Percentiles rank a stretch among this genome's conserved stretches.
phyloP scores from a whole-genome alignment of 495 filamentous ascomycete genomes.

The Aspergillus homomorphus region DNA sequence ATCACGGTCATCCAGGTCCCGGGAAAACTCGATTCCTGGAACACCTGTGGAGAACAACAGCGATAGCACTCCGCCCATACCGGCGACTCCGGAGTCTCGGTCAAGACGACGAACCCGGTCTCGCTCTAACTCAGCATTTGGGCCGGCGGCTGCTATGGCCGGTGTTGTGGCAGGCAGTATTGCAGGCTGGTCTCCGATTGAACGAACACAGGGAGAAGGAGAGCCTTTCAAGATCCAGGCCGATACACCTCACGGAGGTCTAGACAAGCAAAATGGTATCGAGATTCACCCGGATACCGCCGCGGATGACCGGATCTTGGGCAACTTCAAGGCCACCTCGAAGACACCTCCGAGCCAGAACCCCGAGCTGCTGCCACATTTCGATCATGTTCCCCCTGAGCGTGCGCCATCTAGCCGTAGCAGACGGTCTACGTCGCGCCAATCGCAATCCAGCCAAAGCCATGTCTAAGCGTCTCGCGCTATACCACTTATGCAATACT shows the following conservation, averaged over 20 bases:
- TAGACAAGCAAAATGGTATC: constrained; percentile 51
- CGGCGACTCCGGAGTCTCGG: constrained; percentile 68
- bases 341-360: constrained; percentile 58
- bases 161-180: constrained; percentile 86
- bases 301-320: constrained; percentile 52
- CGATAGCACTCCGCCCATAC: constrained; percentile 48
- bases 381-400: constrained; percentile 41
- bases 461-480: constrained; percentile 14
- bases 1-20: constrained; percentile 70
- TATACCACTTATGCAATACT: not conserved
- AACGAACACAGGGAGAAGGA: constrained; percentile 49
- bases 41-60: constrained; percentile 59
- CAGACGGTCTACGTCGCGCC: constrained; percentile 37
- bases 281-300: constrained; percentile 58
- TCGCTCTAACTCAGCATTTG: constrained; percentile 81
- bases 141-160: constrained; percentile 76
- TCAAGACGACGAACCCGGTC: constrained; percentile 70
- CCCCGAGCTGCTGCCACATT: constrained; percentile 51
- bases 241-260: constrained; percentile 37
- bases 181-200: constrained; percentile 86
- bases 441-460: constrained; percentile 39
- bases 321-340: constrained; percentile 39
- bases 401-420: constrained; percentile 40
- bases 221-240: constrained; percentile 51
- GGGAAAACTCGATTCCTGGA: constrained; percentile 66